Evolutionary conservation across 371 early-diverging fungal species (phyloP).

Genomic region (Zychaea mexicana): DNA sequence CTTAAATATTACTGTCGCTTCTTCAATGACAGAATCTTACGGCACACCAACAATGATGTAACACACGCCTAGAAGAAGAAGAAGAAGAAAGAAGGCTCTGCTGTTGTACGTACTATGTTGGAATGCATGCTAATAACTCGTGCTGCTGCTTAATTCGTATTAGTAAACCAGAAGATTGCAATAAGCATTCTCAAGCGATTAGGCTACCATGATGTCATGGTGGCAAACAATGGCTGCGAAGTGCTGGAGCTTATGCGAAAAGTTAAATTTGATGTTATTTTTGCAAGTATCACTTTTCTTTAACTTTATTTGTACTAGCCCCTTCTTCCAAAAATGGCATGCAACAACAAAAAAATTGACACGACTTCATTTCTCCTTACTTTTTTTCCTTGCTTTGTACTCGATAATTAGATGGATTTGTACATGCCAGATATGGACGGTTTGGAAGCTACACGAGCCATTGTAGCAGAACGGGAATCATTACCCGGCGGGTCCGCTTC

Average conservation of each 20-base stretch:
- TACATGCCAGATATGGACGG: constrained; percentile 61
- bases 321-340: no score
- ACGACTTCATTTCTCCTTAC: no score
- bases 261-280: constrained; percentile 48
- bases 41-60: no score
- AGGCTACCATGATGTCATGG: constrained; percentile 54
- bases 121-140: background rate
- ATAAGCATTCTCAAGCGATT: constrained; percentile 56
- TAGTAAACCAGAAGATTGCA: constrained; percentile 63
- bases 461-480: constrained; percentile 37
- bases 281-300: constrained; percentile 29
- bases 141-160: background rate
- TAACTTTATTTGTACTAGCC: background rate
- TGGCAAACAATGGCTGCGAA: constrained; percentile 60
- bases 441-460: constrained; percentile 46
- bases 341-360: background rate
- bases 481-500: no score
- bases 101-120: no score
- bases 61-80: no score
- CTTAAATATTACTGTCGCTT: no score
- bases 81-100: no score
- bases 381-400: background rate
- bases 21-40: background rate
- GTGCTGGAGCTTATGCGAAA: constrained; percentile 47
- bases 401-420: constrained; percentile 41